A percentile compares a stretch with the other conserved stretches of the same genome.
phyloP scores from a whole-genome alignment of 495 filamentous ascomycete genomes.

The Trypethelium eluteriae region DNA sequence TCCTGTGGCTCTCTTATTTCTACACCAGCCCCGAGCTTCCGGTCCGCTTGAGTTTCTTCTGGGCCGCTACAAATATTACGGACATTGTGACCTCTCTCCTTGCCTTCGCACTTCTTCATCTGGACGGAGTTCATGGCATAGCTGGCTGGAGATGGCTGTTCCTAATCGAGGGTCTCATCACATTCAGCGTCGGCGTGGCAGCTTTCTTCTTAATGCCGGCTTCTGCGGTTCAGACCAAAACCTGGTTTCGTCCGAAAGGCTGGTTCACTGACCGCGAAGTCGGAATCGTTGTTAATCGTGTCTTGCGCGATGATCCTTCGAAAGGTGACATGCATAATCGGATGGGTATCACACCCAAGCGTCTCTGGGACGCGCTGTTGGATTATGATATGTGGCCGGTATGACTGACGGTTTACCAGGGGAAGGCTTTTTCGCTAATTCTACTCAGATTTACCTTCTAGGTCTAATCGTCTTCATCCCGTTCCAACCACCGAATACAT shows the following conservation, averaged over 20 bases:
- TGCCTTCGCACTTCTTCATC: slow-evolving; percentile 44
- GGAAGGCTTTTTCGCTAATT: neutral
- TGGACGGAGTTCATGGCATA: slow-evolving; percentile 44
- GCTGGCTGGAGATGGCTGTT: slow-evolving; percentile 47
- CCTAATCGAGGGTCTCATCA: slow-evolving; percentile 49
- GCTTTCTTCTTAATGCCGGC: slow-evolving; percentile 50
- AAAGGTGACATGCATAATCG: slow-evolving; percentile 61
- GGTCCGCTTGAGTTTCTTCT: slow-evolving; percentile 45
- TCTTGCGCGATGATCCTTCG: slow-evolving; percentile 56
- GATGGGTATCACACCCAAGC: slow-evolving; percentile 41
- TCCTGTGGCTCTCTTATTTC: slow-evolving; percentile 48
- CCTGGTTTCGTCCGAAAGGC: slow-evolving; percentile 48
- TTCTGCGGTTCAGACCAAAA: slow-evolving; percentile 42
- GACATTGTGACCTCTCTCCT: slow-evolving; percentile 44
- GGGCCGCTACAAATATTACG: slow-evolving; percentile 40
- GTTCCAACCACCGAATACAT: slow-evolving; percentile 35
- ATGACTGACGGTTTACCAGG: neutral
- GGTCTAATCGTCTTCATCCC: slow-evolving; percentile 47
- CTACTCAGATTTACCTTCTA: slow-evolving; percentile 39
- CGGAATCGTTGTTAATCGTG: slow-evolving; percentile 52
- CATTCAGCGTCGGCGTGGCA: slow-evolving; percentile 43
- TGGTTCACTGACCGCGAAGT: slow-evolving; percentile 59
- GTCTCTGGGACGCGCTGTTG: slow-evolving; percentile 43
- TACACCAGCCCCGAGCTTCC: slow-evolving; percentile 46
- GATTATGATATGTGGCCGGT: slow-evolving; percentile 54